Evolutionary conservation across 2,329 filamentous ascomycete species (phyloP).

Genomic region (Cladosporium cucumerinum): DNA sequence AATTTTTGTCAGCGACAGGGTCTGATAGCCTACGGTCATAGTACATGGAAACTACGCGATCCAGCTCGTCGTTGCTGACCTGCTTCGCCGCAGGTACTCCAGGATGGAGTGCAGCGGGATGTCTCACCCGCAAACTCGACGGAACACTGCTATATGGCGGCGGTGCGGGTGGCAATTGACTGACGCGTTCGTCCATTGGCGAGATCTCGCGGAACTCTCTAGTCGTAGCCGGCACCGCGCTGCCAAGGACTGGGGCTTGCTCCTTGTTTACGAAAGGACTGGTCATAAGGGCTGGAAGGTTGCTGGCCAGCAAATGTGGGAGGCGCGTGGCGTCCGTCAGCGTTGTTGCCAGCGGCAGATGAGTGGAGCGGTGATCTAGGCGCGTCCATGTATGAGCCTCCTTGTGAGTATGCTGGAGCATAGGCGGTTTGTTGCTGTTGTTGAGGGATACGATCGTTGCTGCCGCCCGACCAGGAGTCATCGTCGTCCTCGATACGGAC

Average conservation of each 20-base stretch:
- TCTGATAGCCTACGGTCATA: conserved; percentile 5
- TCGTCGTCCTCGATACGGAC: conserved; percentile 70
- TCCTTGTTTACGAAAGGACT: conserved; percentile 39
- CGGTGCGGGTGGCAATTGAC: not conserved
- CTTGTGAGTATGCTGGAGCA: conserved; percentile 6
- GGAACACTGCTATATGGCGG: not conserved
- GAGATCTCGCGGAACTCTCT: conserved; percentile 22
- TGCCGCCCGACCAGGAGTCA: conserved; percentile 62
- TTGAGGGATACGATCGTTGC: conserved; percentile 33
- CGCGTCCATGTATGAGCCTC: conserved; percentile 16
- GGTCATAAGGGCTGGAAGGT: conserved; percentile 8
- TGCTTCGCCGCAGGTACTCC: not conserved
- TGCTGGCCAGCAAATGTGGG: conserved; percentile 13
- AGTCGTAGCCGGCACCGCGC: conserved; percentile 62
- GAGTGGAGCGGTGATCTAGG: conserved; percentile 20
- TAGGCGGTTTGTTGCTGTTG: conserved; percentile 12
- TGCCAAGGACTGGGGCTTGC: conserved; percentile 61
- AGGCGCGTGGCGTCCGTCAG: conserved; percentile 19
- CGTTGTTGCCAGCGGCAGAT: conserved; percentile 18
- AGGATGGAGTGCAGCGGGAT: not conserved
- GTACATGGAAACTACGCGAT: conserved; percentile 14
- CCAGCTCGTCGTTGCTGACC: conserved; percentile 6
- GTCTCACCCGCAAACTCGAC: not conserved
- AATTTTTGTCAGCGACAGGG: conserved; percentile 1
- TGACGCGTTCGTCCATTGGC: not conserved